phyloP scores from a whole-genome alignment of 129 eudicot genomes.

The Centaurea solstitialis region DNA sequence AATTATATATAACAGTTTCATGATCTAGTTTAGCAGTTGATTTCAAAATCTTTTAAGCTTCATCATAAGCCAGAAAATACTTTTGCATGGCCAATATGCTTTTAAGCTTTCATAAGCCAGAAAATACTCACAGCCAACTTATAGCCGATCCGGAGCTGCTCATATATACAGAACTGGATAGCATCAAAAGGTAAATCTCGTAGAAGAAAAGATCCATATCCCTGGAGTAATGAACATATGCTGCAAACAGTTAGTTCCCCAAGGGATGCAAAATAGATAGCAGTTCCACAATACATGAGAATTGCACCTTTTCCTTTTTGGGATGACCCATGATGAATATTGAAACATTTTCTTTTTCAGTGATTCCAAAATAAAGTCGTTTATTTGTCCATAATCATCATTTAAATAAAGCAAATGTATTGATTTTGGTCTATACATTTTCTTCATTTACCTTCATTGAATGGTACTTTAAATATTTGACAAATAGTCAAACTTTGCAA shows the following conservation, averaged over 20 bases:
- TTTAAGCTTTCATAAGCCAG: not conserved
- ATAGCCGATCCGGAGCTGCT: constrained; percentile 92
- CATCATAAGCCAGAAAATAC: no score
- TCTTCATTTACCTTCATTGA: not conserved
- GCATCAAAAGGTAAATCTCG: constrained; percentile 99
- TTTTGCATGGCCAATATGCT: not conserved
- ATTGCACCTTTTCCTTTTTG: not conserved
- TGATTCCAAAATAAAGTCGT: not conserved
- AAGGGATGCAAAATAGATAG: not conserved
- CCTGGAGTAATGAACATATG: constrained; percentile 37
- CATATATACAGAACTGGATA: constrained; percentile 94
- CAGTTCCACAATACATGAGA: not conserved
- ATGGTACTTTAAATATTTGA: not conserved
- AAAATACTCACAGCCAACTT: constrained; percentile 72
- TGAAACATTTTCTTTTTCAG: constrained; percentile 1
- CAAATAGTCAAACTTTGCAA: not conserved
- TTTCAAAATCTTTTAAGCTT: not conserved
- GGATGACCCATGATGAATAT: not conserved
- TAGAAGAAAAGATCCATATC: constrained; percentile 91
- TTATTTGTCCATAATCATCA: not conserved
- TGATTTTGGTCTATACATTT: not conserved
- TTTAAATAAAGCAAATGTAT: not conserved
- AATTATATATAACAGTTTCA: not conserved
- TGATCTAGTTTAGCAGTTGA: not conserved
- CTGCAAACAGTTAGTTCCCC: not conserved